phyloP scores from a whole-genome alignment of 495 filamentous ascomycete genomes.

The Hypoxylon trugodes region DNA sequence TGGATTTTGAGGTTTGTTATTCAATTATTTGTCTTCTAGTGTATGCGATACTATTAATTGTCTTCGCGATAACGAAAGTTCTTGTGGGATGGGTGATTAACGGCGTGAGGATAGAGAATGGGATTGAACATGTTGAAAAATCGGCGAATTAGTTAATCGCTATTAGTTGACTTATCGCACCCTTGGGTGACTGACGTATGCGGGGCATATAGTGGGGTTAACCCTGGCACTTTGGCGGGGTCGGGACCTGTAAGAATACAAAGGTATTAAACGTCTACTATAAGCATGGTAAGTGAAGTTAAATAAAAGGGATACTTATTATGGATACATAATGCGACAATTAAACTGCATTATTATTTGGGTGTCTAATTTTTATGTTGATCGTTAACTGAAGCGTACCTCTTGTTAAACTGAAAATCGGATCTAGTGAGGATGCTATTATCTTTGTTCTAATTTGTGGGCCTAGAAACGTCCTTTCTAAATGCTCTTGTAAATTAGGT shows the following conservation, averaged over 20 bases:
- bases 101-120: not conserved
- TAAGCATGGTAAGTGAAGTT: not conserved
- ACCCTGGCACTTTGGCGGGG: conserved; percentile 1
- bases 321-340: too few relatives aligned
- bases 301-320: too few relatives aligned
- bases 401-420: too few relatives aligned
- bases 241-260: not conserved
- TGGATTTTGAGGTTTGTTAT: not conserved
- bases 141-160: conserved; percentile 17
- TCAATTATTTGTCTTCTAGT: not conserved
- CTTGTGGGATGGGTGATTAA: not conserved
- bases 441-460: too few relatives aligned
- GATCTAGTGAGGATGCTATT: too few relatives aligned
- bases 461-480: too few relatives aligned
- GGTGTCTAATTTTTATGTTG: too few relatives aligned
- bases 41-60: not conserved
- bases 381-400: too few relatives aligned
- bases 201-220: conserved; percentile 33
- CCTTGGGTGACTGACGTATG: conserved; percentile 37
- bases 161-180: conserved; percentile 8
- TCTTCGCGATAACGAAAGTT: not conserved
- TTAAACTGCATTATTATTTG: too few relatives aligned
- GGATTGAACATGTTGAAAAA: conserved; percentile 4
- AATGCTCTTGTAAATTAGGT: too few relatives aligned
- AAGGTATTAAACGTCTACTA: not conserved